Conservation (phyloP, 1,284 basidiomycete species). For the Cystobasidium sp. region DNA sequence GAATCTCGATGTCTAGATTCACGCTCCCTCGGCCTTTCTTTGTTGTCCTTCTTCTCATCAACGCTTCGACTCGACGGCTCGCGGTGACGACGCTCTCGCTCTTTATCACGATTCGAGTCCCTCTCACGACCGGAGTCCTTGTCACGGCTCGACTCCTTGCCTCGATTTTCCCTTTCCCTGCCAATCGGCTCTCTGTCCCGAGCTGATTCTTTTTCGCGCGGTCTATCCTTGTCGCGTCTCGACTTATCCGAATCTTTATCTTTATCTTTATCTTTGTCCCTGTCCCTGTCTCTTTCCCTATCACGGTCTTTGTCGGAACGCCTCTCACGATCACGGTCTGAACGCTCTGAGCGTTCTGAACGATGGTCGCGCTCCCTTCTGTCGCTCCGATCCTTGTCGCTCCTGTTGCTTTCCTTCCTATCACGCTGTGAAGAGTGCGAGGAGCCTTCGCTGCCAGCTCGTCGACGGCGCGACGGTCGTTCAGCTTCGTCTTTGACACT, state of each 20-base stretch:
- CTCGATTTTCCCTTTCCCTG: slow-evolving; percentile 39
- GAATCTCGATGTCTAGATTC: slow-evolving; percentile 43
- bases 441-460: slow-evolving; percentile 38
- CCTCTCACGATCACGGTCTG: slow-evolving; percentile 59
- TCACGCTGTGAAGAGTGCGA: slow-evolving; percentile 41
- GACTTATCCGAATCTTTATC: slow-evolving; percentile 10
- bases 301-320: slow-evolving; percentile 48
- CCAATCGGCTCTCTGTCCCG: slow-evolving; percentile 27
- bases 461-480: slow-evolving; percentile 1
- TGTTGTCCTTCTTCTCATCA: slow-evolving; percentile 46
- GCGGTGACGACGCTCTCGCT: slow-evolving; percentile 55
- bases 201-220: slow-evolving; percentile 37
- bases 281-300: slow-evolving; percentile 22
- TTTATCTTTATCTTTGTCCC: neutral
- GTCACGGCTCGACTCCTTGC: slow-evolving; percentile 47
- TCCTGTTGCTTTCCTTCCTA: slow-evolving; percentile 16
- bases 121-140: slow-evolving; percentile 49
- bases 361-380: slow-evolving; percentile 55
- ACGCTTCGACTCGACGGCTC: slow-evolving; percentile 19
- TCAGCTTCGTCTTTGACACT: slow-evolving; percentile 11
- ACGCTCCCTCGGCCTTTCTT: slow-evolving; percentile 51
- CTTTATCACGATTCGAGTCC: slow-evolving; percentile 45
- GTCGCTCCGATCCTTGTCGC: slow-evolving; percentile 44
- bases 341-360: slow-evolving; percentile 16
- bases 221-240: slow-evolving; percentile 47